phyloP scores from a whole-genome alignment of 148 eudicot species.

The Camellia sinensis region DNA sequence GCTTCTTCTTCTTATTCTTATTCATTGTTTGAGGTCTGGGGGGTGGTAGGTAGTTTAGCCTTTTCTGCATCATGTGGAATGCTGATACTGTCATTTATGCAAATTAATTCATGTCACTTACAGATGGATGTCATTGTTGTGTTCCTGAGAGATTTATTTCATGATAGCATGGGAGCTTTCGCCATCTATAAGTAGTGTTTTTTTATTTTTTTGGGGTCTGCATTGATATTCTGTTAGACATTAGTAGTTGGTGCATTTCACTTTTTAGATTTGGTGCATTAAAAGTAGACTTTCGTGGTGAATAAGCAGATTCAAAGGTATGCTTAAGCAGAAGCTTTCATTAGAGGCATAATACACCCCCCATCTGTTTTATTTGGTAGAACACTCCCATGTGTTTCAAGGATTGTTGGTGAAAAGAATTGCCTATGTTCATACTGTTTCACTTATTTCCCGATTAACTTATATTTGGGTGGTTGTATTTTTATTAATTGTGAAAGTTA shows the following conservation, averaged over 20 bases:
- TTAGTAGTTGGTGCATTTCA: not conserved
- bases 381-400: not conserved
- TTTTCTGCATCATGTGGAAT: not conserved
- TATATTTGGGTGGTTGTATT: not conserved
- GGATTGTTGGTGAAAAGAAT: not conserved
- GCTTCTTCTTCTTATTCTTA: no score
- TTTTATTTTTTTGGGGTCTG: not conserved
- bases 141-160: not conserved
- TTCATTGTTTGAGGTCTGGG: no score
- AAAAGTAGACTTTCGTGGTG: not conserved
- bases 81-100: not conserved
- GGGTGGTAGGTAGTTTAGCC: not conserved
- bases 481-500: not conserved
- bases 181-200: not conserved
- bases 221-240: not conserved
- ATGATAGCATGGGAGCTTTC: not conserved
- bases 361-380: not conserved
- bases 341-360: not conserved
- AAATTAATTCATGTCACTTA: not conserved
- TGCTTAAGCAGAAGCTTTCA: not conserved
- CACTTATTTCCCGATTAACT: not conserved
- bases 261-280: not conserved
- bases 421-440: not conserved
- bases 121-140: not conserved
- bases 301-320: not conserved